Base-by-base conservation (phyloP, 2,329 filamentous ascomycete genomes). In the Diplodia scrobiculata region DNA sequence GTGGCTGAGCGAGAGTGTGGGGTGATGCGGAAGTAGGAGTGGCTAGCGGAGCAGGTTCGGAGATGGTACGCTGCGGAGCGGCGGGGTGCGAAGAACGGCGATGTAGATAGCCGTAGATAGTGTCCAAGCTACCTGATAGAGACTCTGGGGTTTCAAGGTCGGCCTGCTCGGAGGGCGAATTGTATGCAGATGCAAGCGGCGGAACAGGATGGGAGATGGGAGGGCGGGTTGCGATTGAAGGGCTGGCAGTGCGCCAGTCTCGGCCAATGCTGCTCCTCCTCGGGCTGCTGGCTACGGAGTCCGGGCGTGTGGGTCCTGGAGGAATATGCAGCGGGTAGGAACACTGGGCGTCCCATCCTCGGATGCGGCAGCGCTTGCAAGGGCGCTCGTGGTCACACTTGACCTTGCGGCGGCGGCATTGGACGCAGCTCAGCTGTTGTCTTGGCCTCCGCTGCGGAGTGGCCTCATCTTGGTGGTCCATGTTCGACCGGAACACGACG, bases 361-460 rank as follows among this genome's bases (percentile, higher is more conserved):
- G 36, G 45, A 52, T 52, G 27, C 47, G 48, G 54, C 64, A 66
- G 45, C 55, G 64, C 27, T 45, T 41, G 25, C 64, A 66, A 17
- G 64, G 54, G 47, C 54, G 64, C 45, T 52, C 54, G 38, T 59
- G 64, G 48, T 66, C 64, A 36, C 64, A 66, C 7, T 60, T 59
- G 54, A 66, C 55, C 27, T 66, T 66, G 41, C 64, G 54, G 41
- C 48, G 64, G n/a, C 64, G 53, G 47, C 64, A 60, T 47, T 66
- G 64, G n/a, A 65, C 63, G 11, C 63, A 65, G 25, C 63, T 65
- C 27, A 65, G 41, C 38, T 58, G 63, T 27, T 47, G 63, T 34
- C 63, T 45, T 5, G 41, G 51, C 32, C 51, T 53, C 14, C 51
- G 63, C 17, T 25, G 51, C 17, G 38, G 51, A 9, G 63, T 25